These are phyloP conservation scores for Lyophyllum semitale DNA, from an alignment of 768 basidiomycete species.

Conservation along the genomic window DNA sequence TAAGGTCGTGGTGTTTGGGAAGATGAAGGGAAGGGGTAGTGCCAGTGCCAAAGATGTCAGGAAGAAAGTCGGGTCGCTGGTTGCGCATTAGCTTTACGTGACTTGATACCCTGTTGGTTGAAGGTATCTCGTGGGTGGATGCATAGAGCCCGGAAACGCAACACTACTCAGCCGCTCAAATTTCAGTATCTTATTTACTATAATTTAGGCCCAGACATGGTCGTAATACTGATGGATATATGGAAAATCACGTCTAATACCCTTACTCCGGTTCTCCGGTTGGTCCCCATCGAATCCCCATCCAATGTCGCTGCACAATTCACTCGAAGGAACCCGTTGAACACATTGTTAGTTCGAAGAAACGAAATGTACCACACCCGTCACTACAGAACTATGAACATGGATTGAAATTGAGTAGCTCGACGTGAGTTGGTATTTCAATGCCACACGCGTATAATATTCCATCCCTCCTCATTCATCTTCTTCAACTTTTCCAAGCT, in stretches of 20 bases:
- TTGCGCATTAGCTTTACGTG: slow-evolving; percentile 6
- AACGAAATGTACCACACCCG: too few relatives aligned
- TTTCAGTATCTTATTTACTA: background rate
- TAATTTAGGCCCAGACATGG: background rate
- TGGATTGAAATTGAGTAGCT: too few relatives aligned
- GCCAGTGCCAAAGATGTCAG: slow-evolving; percentile 50
- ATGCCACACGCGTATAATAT: background rate
- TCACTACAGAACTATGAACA: too few relatives aligned
- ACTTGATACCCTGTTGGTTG: background rate
- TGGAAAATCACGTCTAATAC: background rate
- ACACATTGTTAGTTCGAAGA: too few relatives aligned
- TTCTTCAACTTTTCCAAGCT: background rate
- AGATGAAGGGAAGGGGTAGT: slow-evolving; percentile 65
- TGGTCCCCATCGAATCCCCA: too few relatives aligned
- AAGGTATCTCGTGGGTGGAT: too few relatives aligned
- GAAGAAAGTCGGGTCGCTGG: slow-evolving; percentile 48
- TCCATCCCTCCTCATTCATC: slow-evolving; percentile 4
- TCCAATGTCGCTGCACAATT: too few relatives aligned
- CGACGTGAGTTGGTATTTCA: background rate
- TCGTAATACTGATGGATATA: background rate
- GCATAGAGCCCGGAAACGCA: background rate
- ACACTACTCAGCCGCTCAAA: background rate
- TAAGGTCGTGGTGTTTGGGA: slow-evolving; percentile 78
- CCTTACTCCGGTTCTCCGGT: background rate
- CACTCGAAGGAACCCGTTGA: too few relatives aligned